Evolutionary conservation across 495 filamentous ascomycete species (phyloP).

Genomic region (Neurospora terricola): DNA sequence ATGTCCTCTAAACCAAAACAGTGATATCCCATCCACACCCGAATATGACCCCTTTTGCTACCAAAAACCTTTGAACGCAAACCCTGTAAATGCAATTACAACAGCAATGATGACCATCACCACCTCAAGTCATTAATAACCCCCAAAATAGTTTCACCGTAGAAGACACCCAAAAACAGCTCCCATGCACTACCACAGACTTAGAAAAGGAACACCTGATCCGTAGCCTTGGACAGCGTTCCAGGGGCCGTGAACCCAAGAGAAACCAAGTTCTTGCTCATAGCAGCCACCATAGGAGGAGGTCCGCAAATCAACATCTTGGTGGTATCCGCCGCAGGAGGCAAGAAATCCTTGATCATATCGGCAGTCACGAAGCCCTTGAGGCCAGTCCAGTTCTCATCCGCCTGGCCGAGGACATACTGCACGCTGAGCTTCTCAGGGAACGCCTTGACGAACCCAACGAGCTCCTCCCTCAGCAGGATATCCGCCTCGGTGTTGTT

Average conservation of each 20-base stretch:
- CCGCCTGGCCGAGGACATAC: constrained; percentile 33
- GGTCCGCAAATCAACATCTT: constrained; percentile 75
- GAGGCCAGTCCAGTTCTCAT: constrained; percentile 19
- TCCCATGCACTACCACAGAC: not conserved
- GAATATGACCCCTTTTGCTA: not conserved
- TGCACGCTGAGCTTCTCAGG: constrained; percentile 34
- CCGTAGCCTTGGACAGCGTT: constrained; percentile 66
- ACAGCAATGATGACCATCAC: not conserved
- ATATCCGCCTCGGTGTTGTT: constrained; percentile 63
- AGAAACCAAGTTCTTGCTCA: constrained; percentile 72
- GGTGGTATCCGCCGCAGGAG: constrained; percentile 36
- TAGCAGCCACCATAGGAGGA: constrained; percentile 72
- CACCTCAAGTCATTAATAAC: not conserved
- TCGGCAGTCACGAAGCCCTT: constrained; percentile 26
- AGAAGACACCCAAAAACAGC: not conserved
- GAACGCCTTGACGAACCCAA: constrained; percentile 31
- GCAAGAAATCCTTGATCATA: constrained; percentile 20
- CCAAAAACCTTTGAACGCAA: not conserved
- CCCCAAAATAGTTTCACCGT: not conserved
- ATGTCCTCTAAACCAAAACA: not conserved
- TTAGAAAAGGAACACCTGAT: constrained; percentile 82
- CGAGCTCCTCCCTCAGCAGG: constrained; percentile 44
- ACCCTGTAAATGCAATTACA: not conserved
- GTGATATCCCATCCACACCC: not conserved
- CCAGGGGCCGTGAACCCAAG: constrained; percentile 66